Base-by-base conservation (phyloP, 495 filamentous ascomycete genomes). In the Aspergillus sparsus region DNA sequence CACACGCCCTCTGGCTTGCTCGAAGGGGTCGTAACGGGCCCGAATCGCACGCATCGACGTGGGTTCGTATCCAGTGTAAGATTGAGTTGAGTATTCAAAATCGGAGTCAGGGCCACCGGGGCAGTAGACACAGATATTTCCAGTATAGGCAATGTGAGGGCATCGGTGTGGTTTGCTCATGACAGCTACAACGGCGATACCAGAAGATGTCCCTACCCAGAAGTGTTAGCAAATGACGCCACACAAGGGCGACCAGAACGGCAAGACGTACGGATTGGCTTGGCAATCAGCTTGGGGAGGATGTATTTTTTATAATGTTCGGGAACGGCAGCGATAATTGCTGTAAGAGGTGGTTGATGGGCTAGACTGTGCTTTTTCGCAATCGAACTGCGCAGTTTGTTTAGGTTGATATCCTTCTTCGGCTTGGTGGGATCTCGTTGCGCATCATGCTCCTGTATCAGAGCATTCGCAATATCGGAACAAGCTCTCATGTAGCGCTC, bases 301-400 rank as follows among this genome's bases (percentile, higher is more conserved):
- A 98, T 96, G 70, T 98, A 97, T 80, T 97, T 98, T 80, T 98
- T 98, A 78, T 97, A 97, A 75, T 98, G 92, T 68, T 98, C 95
- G 33, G 94, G 94, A 37, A 98, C 90, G 13, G 94, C 94, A 31
- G 94, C 92, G 65, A 98, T 97, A 69, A 98, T 98, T 60, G 94
- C 93, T 27, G 92, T 97, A 56, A 98, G 80, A 34, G 94, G 92
- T 21, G 94, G 94, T 60, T 94, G 89, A 67, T 81, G 89, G 66
- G 82, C 86, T 60, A 98, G 77, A 66, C 83, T 86, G 77, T 97
- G 91, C 77, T 96, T 97, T 77, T 92, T 95, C 10, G 94, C 85
- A 57, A 96, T 85, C 71, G 93, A 92, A 59, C 90, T 84, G 53
- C 94, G 88, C 56, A 98, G 76, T 57, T 82, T 83, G 75, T 98